Base-by-base conservation (phyloP, 2,329 filamentous ascomycete genomes). In the Colletotrichum chrysophilum region DNA sequence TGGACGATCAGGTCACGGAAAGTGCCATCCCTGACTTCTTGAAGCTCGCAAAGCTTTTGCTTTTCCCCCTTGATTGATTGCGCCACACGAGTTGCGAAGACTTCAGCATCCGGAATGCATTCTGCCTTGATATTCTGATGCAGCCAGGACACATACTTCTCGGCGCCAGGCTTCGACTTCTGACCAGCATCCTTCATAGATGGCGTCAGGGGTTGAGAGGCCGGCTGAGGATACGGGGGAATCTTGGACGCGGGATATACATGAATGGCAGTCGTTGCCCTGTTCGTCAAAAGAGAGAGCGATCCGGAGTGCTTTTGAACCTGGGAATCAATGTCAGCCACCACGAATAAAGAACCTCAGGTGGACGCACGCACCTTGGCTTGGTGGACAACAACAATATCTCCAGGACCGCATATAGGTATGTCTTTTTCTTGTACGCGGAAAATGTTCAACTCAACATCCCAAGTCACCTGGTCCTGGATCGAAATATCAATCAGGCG, bases 1-100 rank as follows among this genome's bases (percentile, higher is more conserved):
- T 96, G 90, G 3, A 91, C 95, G 21, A 95, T 86, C 2, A 97
- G 81, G 81, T 98, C 92, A 79, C 89, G 91, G 80, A 93, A 97
- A 0, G 79, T 86, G 16, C 83, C 82, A 1, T 89, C 84, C 4
- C 85, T 80, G 2, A 95, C 84, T 78, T 96, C 91, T 77, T 93
- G 88, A 69, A 98, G 88, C 21, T 93, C 85, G 43, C 86, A 87
- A 79, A 93, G 93, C 80, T 94, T 95, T 12, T 52, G 43, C 16
- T 89, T 80, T 60, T 84, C 88, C 61, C 86, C 56, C 58, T 88
- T 88, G 48, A 82, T 76, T 0, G 90, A 89, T 52, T 82, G 82
- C 0, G 80, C 71, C 4, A 83, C 81, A 68, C 82, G 83, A 4
- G 75, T 65, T 18, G 86, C 77, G 74, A 91, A 92, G n/a, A 86